Evolutionary conservation across 2,329 filamentous ascomycete genomes (phyloP).

Genomic region (Fusarium torreyae): DNA sequence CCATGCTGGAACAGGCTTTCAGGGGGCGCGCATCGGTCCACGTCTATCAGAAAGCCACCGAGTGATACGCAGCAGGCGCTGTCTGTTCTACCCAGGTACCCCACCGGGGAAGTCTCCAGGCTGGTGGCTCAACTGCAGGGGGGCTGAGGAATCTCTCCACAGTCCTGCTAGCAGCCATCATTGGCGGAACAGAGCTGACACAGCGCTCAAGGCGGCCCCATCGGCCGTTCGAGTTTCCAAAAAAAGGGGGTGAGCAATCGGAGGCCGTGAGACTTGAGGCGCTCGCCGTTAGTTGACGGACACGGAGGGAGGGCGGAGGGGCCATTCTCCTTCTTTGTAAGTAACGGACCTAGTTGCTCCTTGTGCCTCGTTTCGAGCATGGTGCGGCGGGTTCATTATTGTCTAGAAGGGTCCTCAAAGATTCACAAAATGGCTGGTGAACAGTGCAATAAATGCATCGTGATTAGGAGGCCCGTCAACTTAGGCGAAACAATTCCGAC

Average conservation of each 20-base stretch:
- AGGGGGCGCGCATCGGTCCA: slow-evolving; percentile 31
- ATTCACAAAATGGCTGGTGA: slow-evolving; percentile 2
- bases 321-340: slow-evolving; percentile 16
- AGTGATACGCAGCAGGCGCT: slow-evolving; percentile 25
- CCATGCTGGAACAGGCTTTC: slow-evolving; percentile 38
- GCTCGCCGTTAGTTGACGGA: slow-evolving; percentile 28
- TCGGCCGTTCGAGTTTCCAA: slow-evolving; percentile 41
- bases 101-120: slow-evolving; percentile 30
- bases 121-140: slow-evolving; percentile 42
- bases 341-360: slow-evolving; percentile 36
- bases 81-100: not conserved
- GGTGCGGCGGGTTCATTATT: slow-evolving; percentile 18
- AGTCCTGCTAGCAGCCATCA: slow-evolving; percentile 1
- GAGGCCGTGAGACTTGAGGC: slow-evolving; percentile 32
- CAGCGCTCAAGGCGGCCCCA: slow-evolving; percentile 25
- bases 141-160: slow-evolving; percentile 32
- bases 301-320: slow-evolving; percentile 11
- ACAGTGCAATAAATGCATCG: not conserved
- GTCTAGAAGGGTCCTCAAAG: slow-evolving; percentile 13
- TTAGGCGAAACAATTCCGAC: not conserved
- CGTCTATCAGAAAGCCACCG: slow-evolving; percentile 31
- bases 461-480: slow-evolving; percentile 10
- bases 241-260: slow-evolving; percentile 46
- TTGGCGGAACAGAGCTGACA: slow-evolving; percentile 39
- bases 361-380: slow-evolving; percentile 38